A percentile compares a stretch with the other conserved stretches of the same genome.
These are phyloP conservation scores for Pythium grandisporangium DNA, from an alignment of 352 stramenopile genomes.

Conservation along the genomic window DNA sequence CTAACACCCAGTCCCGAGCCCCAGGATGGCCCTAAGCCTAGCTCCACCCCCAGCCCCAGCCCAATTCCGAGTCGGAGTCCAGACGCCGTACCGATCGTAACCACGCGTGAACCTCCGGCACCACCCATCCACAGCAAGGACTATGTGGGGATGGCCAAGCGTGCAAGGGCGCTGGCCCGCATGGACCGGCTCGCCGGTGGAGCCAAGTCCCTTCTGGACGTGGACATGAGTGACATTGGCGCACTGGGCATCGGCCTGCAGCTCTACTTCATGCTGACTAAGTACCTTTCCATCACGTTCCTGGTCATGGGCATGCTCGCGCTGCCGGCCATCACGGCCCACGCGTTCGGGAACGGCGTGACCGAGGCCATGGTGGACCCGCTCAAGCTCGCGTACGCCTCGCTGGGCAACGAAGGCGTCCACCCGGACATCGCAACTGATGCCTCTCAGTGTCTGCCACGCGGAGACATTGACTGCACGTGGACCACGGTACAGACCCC, in stretches of 20 bases:
- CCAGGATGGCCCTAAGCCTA: too few relatives aligned
- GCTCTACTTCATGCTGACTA: slow-evolving; percentile 82
- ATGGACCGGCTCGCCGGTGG: slow-evolving; percentile 48
- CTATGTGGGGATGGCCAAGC: slow-evolving; percentile 45
- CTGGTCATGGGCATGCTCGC: slow-evolving; percentile 61
- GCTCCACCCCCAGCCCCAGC: too few relatives aligned
- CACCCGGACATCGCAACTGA: slow-evolving; percentile 41
- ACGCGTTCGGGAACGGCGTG: slow-evolving; percentile 57
- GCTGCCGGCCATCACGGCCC: slow-evolving; percentile 50
- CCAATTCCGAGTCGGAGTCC: neutral
- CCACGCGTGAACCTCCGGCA: neutral
- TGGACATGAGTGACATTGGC: slow-evolving; percentile 63
- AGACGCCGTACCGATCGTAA: neutral
- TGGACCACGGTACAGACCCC: slow-evolving; percentile 57
- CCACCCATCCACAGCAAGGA: slow-evolving; percentile 31
- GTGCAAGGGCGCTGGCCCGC: slow-evolving; percentile 22
- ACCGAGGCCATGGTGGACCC: slow-evolving; percentile 60
- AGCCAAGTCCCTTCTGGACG: slow-evolving; percentile 53
- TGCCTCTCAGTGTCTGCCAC: slow-evolving; percentile 26
- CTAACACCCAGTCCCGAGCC: too few relatives aligned
- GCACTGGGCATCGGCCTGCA: slow-evolving; percentile 73
- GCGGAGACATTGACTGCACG: slow-evolving; percentile 62
- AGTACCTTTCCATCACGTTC: slow-evolving; percentile 59
- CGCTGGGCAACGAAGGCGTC: slow-evolving; percentile 72
- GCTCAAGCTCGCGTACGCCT: slow-evolving; percentile 59